Evolutionary conservation across 768 basidiomycete species (phyloP).

Genomic region (Coprinellus micaceus): DNA sequence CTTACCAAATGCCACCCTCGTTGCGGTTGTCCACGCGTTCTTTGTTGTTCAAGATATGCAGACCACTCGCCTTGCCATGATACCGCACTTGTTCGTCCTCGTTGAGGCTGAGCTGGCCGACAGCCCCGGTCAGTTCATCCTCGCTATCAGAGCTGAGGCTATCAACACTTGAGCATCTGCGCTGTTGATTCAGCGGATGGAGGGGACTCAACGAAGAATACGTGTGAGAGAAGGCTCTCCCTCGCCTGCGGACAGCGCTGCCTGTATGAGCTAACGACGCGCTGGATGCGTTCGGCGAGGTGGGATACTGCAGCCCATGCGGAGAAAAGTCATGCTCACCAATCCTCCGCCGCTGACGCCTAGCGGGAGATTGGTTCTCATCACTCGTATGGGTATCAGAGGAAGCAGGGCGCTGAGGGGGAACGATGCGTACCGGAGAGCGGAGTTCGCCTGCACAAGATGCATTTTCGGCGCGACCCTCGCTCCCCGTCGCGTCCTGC

Average conservation of each 20-base stretch:
- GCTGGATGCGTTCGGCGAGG: slow-evolving; percentile 18
- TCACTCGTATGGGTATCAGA: slow-evolving; percentile 22
- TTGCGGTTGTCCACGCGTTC: slow-evolving; percentile 62
- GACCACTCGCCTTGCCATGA: slow-evolving; percentile 81
- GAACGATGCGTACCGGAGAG: slow-evolving; percentile 9
- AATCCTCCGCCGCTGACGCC: slow-evolving; percentile 51
- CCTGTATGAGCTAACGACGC: slow-evolving; percentile 17
- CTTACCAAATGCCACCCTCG: slow-evolving; percentile 71
- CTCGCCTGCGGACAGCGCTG: slow-evolving; percentile 7
- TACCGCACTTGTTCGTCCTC: slow-evolving; percentile 84
- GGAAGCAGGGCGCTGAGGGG: slow-evolving; percentile 1
- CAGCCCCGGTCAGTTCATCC: slow-evolving; percentile 56
- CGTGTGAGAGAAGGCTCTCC: slow-evolving; percentile 9
- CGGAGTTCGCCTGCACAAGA: not conserved
- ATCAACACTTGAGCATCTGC: slow-evolving; percentile 33
- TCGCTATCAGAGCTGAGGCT: slow-evolving; percentile 35
- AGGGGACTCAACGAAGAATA: slow-evolving; percentile 13
- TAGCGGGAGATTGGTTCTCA: slow-evolving; percentile 30
- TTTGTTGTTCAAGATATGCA: slow-evolving; percentile 66
- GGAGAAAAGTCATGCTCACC: slow-evolving; percentile 29
- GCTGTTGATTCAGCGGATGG: slow-evolving; percentile 17
- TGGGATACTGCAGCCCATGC: slow-evolving; percentile 15
- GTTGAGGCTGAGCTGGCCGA: slow-evolving; percentile 84
- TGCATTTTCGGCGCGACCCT: not conserved
- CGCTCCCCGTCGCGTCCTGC: slow-evolving; percentile 5